phyloP scores from a whole-genome alignment of 169 alveolate genomes.

The Eimeria necatrix region DNA sequence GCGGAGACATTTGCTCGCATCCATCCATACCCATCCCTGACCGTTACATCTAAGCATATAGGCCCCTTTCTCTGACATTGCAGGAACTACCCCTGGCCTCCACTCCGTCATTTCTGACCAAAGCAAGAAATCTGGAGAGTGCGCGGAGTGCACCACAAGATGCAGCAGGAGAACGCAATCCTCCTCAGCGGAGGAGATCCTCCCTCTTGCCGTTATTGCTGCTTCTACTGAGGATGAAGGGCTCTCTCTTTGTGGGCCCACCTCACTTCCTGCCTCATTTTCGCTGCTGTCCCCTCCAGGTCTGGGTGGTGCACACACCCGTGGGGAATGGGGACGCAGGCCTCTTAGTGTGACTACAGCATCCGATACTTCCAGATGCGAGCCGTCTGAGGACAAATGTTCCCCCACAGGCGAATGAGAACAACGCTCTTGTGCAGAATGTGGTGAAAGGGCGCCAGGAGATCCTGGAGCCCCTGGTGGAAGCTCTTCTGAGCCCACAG shows the following conservation, averaged over 20 bases:
- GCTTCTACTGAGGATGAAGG: not conserved
- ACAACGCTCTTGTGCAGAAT: not conserved
- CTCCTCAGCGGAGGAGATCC: not conserved
- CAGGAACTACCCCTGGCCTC: conserved; percentile 54
- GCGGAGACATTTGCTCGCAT: conserved; percentile 68
- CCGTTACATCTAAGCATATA: conserved; percentile 23
- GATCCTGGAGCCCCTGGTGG: conserved; percentile 11
- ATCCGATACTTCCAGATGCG: conserved; percentile 1
- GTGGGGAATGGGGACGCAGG: conserved; percentile 56
- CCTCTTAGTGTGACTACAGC: not conserved
- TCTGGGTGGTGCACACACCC: conserved; percentile 55
- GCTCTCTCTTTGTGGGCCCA: conserved; percentile 20
- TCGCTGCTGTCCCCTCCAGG: conserved; percentile 61
- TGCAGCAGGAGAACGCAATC: conserved; percentile 45
- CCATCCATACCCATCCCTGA: conserved; percentile 68
- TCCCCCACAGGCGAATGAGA: not conserved
- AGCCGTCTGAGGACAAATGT: not conserved
- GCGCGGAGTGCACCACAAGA: conserved; percentile 63
- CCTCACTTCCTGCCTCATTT: not conserved
- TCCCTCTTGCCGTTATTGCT: conserved; percentile 22
- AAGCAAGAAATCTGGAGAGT: conserved; percentile 60
- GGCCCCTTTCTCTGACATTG: conserved; percentile 31
- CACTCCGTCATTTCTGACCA: conserved; percentile 70
- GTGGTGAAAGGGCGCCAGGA: not conserved
- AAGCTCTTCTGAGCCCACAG: not conserved